These are phyloP conservation scores for Naegleria fowleri DNA, from an alignment of 208 protist species.

Conservation along the genomic window DNA sequence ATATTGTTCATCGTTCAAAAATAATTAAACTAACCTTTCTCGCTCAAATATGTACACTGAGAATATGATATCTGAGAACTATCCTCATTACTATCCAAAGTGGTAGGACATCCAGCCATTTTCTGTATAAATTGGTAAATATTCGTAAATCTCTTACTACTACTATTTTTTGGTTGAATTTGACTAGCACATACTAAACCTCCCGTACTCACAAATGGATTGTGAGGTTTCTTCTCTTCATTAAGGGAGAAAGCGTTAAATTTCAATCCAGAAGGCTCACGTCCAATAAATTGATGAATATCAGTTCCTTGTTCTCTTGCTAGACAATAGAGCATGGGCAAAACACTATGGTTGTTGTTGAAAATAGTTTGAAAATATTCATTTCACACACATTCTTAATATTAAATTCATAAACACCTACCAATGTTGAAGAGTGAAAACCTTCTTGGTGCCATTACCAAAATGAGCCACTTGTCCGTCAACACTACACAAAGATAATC, in stretches of 20 bases:
- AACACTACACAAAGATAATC: not conserved
- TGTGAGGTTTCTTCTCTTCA: constrained; percentile 46
- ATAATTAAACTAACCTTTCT: not conserved
- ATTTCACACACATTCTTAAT: too few species aligned
- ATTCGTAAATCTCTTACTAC: not conserved
- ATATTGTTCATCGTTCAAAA: too few species aligned
- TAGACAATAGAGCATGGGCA: not conserved
- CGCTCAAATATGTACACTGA: constrained; percentile 7
- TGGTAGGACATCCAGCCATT: not conserved
- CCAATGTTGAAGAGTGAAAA: not conserved
- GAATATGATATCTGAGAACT: constrained; percentile 16
- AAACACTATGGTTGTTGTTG: not conserved
- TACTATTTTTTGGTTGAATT: not conserved
- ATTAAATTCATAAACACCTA: not conserved
- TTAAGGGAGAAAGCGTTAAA: constrained; percentile 51
- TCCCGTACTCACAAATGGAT: constrained; percentile 43
- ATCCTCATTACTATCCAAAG: not conserved
- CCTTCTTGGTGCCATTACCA: constrained; percentile 1
- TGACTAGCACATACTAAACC: not conserved
- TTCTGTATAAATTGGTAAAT: not conserved
- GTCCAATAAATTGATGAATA: constrained; percentile 47
- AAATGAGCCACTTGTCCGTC: not conserved
- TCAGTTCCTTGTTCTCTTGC: constrained; percentile 27
- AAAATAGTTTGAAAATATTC: too few species aligned
- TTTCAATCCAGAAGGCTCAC: constrained; percentile 41